Conservation (phyloP, 306 rosid species). For the Trichosanthes truncata region DNA sequence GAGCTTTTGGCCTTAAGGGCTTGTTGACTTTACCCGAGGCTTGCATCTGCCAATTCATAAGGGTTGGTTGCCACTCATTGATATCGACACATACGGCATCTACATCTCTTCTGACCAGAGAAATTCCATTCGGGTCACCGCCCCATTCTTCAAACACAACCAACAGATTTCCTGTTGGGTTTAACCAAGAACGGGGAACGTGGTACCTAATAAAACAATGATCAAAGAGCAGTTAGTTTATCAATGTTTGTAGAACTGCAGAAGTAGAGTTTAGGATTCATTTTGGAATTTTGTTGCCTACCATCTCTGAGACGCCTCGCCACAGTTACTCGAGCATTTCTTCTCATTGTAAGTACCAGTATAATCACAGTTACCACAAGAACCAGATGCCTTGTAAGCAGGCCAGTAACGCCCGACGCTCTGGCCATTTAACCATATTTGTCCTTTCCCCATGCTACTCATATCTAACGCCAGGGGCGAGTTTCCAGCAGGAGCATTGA, state of each 20-base stretch:
- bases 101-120: constrained; percentile 73
- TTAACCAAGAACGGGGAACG: constrained; percentile 90
- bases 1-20: constrained; percentile 76
- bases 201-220: constrained; percentile 75
- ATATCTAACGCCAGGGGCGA: constrained; percentile 88
- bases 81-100: constrained; percentile 80
- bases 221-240: not conserved
- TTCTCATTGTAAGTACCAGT: constrained; percentile 68
- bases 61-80: constrained; percentile 95
- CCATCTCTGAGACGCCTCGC: constrained; percentile 96
- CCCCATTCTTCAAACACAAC: constrained; percentile 86
- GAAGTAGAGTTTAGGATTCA: constrained; percentile 4
- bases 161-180: constrained; percentile 74
- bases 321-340: constrained; percentile 68
- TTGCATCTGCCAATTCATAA: constrained; percentile 67
- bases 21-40: constrained; percentile 57
- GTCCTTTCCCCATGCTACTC: constrained; percentile 96
- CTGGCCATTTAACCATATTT: constrained; percentile 81
- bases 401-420: constrained; percentile 94
- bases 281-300: constrained; percentile 23
- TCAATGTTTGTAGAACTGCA: constrained; percentile 1
- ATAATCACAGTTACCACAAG: constrained; percentile 59
- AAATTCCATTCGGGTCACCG: constrained; percentile 83
- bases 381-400: constrained; percentile 83
- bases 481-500: constrained; percentile 73